Base-by-base conservation (phyloP, 768 basidiomycete species). In the Ephemerocybe angulata region DNA sequence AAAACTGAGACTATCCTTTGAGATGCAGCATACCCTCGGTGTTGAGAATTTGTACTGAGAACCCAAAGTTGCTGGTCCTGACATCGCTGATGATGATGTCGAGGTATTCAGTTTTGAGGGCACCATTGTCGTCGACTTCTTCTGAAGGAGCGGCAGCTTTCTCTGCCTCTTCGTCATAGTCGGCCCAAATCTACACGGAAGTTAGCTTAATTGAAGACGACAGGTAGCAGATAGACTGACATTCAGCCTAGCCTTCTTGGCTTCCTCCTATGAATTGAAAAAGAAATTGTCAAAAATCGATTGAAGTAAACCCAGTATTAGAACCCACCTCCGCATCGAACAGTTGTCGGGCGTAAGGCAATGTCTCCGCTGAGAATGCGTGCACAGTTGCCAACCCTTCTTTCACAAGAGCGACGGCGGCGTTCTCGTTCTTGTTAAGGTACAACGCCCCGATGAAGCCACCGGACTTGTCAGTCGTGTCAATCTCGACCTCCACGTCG, bases 71-170 rank as follows among this genome's bases (percentile, higher is more conserved):
- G 52, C 84, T 85, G 8, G 81, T 77, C 52, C 90, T 84, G 40
- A 96, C 81, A 66, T 97, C 91, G 57, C 91, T 94, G 59, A 98
- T 80, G 66, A 96, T 90, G 58, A 98, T 81, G 66, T 99, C 96
- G 41, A 94, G 76, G 65, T 97, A 98, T 65, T 97, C 90, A 10
- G 88, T 71, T 62, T 88, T 88, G 38, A 93, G 74, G 35, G 86
- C 74, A 3, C 72, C 76, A n/a, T 66, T 63, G 49, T 77, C 76
- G 30, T 69, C 73, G 28, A 82, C 80, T 37, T 72, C 72, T 15
- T 72, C 61, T 22, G 73, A 70, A 3, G 35, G 51, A 22, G 44
- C 54, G 3, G 74, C 76, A 31, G 58, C 65, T 51, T 78, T 77
- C 55, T 84, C 85, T 2, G 84, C 85, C 50, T 84, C 82, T 55